Base-by-base conservation (phyloP, 345 rosid genomes). In the Excoecaria agallocha region DNA sequence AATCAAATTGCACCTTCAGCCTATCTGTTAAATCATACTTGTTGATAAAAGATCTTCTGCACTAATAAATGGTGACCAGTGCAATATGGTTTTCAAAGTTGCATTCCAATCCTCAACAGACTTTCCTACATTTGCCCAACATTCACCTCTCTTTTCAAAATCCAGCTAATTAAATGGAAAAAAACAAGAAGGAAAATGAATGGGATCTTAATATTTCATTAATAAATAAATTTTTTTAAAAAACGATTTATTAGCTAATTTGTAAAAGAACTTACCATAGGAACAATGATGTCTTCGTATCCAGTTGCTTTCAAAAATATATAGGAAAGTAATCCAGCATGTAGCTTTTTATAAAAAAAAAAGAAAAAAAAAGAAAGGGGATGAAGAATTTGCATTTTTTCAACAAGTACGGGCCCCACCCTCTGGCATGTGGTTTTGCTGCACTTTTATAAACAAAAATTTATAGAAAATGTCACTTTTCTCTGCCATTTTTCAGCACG, bases 311-410 rank as follows among this genome's bases (percentile, higher is more conserved):
- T 87, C 71, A 93, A 80, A 80, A 82, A 93, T 13, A 93, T 84
- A 79, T 86, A 93, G 17, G 98, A 93, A 50, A 88, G 82, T 89
- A 93, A 74, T 51, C 94, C 98, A n/a, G n/a, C n/a, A n/a, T n/a
- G n/a, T n/a, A n/a, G n/a, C n/a, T n/a, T n/a, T n/a, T n/a, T n/a
- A n/a, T n/a, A n/a, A n/a, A n/a, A n/a, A n/a, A n/a, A n/a, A n/a
- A n/a, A n/a, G n/a, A n/a, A n/a, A n/a, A n/a, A n/a, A n/a, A n/a
- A n/a, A n/a, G n/a, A n/a, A n/a, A n/a, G n/a, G n/a, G n/a, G n/a
- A n/a, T n/a, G n/a, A n/a, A n/a, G n/a, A n/a, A n/a, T n/a, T n/a
- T n/a, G n/a, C n/a, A n/a, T n/a, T n/a, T n/a, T n/a, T n/a, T n/a
- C n/a, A n/a, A n/a, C n/a, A n/a, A n/a, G n/a, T n/a, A n/a, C n/a